Conservation (phyloP, 1,284 basidiomycete genomes). For the Malassezia caprae region DNA sequence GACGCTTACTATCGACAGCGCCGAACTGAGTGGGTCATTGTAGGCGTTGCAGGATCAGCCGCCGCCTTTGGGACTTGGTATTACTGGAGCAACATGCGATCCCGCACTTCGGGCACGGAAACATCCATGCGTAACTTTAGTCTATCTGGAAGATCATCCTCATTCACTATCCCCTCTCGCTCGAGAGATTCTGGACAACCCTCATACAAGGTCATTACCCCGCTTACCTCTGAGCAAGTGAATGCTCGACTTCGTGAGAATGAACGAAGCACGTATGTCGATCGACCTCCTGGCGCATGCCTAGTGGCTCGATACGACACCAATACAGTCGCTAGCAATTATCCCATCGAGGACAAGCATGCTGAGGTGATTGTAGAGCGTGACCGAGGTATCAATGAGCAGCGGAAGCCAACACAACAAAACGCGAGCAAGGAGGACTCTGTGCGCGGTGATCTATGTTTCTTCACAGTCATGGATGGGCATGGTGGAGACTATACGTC, state of each 20-base stretch:
- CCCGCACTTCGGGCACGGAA: constrained; percentile 20
- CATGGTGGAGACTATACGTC: constrained; percentile 79
- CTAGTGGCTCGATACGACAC: constrained; percentile 45
- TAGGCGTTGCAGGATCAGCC: constrained; percentile 39
- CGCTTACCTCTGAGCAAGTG: constrained; percentile 36
- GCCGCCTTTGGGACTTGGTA: constrained; percentile 44
- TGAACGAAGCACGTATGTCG: constrained; percentile 37
- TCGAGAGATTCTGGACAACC: constrained; percentile 23
- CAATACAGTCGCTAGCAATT: constrained; percentile 42
- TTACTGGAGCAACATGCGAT: constrained; percentile 38
- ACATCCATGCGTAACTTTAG: constrained; percentile 18
- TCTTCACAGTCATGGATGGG: constrained; percentile 85
- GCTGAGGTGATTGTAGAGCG: constrained; percentile 46
- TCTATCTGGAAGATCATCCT: constrained; percentile 16
- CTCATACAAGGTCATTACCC: constrained; percentile 35
- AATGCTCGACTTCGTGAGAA: constrained; percentile 35
- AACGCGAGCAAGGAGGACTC: not conserved
- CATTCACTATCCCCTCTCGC: constrained; percentile 37
- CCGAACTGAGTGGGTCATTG: constrained; percentile 40
- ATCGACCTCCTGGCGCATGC: constrained; percentile 33
- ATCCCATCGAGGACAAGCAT: constrained; percentile 42
- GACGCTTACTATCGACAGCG: constrained; percentile 32
- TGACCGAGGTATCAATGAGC: constrained; percentile 28
- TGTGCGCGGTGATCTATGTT: constrained; percentile 47
- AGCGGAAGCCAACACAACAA: not conserved